Evolutionary conservation across 2,329 filamentous ascomycete genomes (phyloP).

Genomic region (Colletotrichum cordylinicola): DNA sequence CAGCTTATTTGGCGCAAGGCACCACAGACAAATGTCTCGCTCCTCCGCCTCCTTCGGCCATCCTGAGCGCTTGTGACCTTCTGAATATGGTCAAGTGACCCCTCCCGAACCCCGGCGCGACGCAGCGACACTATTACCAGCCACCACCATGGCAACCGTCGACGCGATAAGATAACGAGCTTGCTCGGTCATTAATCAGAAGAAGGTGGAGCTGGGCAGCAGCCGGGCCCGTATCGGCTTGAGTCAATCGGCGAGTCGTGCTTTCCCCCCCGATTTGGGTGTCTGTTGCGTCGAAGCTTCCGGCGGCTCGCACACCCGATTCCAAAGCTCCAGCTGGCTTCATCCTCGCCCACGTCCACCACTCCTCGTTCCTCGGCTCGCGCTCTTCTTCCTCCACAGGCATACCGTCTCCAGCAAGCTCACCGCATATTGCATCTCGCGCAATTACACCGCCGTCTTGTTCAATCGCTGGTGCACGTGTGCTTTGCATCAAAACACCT

Average conservation of each 20-base stretch:
- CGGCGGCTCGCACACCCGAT: neutral
- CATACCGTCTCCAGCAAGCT: neutral
- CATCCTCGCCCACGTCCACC: neutral
- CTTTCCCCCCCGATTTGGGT: neutral
- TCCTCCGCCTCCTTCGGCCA: neutral
- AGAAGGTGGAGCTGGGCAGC: neutral
- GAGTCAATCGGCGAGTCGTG: neutral
- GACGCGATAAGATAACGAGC: conserved; percentile 6
- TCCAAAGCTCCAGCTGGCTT: conserved; percentile 11
- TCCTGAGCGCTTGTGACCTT: neutral
- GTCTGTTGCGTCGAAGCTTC: neutral
- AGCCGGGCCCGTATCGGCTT: neutral
- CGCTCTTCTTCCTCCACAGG: neutral
- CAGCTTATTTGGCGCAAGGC: neutral
- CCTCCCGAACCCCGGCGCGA: neutral
- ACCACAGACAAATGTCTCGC: neutral
- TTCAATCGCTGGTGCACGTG: neutral
- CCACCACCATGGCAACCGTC: neutral
- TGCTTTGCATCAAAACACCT: neutral
- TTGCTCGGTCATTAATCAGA: neutral
- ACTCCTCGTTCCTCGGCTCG: neutral
- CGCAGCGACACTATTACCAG: neutral
- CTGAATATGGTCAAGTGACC: conserved; percentile 11
- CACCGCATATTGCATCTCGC: neutral
- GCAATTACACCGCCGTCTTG: neutral